Evolutionary conservation across 1,284 basidiomycete species (phyloP).

Genomic region (Exsudoporus floridanus): DNA sequence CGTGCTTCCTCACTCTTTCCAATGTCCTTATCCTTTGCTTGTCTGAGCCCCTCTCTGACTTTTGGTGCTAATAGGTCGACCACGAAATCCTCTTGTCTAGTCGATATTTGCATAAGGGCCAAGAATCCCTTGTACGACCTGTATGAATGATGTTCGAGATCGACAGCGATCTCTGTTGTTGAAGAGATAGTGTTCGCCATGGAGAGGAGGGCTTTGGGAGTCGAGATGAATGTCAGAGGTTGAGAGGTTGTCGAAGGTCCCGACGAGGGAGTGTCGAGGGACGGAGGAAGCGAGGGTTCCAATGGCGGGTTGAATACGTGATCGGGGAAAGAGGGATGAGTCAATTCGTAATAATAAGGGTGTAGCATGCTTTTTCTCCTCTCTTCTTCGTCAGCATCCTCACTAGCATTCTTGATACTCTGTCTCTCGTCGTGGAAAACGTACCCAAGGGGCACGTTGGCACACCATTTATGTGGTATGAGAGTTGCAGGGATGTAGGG

Average conservation of each 20-base stretch:
- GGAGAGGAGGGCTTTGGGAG: slow-evolving; percentile 50
- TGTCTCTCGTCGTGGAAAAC: slow-evolving; percentile 42
- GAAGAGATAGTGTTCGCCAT: slow-evolving; percentile 70
- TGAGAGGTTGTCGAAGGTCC: not conserved
- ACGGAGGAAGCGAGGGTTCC: slow-evolving; percentile 46
- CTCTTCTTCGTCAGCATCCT: slow-evolving; percentile 26
- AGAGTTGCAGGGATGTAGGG: slow-evolving; percentile 57
- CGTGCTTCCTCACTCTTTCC: slow-evolving; percentile 14
- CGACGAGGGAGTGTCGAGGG: slow-evolving; percentile 42
- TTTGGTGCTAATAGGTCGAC: slow-evolving; percentile 70
- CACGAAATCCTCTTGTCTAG: slow-evolving; percentile 82
- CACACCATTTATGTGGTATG: slow-evolving; percentile 74
- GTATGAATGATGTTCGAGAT: slow-evolving; percentile 91
- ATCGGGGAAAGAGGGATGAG: slow-evolving; percentile 67
- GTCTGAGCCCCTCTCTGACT: slow-evolving; percentile 76
- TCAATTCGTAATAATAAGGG: slow-evolving; percentile 83
- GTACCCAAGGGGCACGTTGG: slow-evolving; percentile 74
- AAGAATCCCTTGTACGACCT: slow-evolving; percentile 86
- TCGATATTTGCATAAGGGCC: slow-evolving; percentile 93
- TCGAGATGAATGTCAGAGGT: slow-evolving; percentile 76
- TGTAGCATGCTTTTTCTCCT: slow-evolving; percentile 44
- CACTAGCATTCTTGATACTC: slow-evolving; percentile 13
- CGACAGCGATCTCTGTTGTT: slow-evolving; percentile 85
- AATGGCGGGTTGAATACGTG: slow-evolving; percentile 58
- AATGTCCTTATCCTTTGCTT: slow-evolving; percentile 23